Conservation (phyloP, 164 flowering plant genomes). For the Saururus chinensis region DNA sequence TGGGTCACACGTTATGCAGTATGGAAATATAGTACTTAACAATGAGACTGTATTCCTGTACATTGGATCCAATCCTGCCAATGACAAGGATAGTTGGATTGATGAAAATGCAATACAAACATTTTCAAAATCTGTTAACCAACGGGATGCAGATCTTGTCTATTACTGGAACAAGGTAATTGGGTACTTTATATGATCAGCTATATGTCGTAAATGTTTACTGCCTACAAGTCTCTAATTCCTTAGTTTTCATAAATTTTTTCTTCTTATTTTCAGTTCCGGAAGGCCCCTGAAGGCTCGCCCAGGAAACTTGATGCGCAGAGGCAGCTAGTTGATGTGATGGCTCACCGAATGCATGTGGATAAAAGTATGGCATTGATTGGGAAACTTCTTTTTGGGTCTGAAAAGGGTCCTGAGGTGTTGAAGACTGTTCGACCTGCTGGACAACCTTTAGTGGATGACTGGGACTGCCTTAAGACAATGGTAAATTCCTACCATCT, state of each 20-base stretch:
- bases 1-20: slow-evolving; percentile 94
- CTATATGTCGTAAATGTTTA: neutral
- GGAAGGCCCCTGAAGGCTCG: slow-evolving; percentile 67
- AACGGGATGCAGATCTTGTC: slow-evolving; percentile 78
- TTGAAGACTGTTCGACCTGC: slow-evolving; percentile 47
- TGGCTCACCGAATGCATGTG: slow-evolving; percentile 64
- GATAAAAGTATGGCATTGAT: slow-evolving; percentile 54
- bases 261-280: slow-evolving; percentile 25
- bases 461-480: slow-evolving; percentile 80
- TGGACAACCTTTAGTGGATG: slow-evolving; percentile 72
- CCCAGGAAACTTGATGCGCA: slow-evolving; percentile 49
- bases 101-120: slow-evolving; percentile 39
- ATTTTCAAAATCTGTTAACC: slow-evolving; percentile 45
- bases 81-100: slow-evolving; percentile 47
- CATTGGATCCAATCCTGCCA: slow-evolving; percentile 74
- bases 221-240: neutral
- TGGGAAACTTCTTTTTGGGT: slow-evolving; percentile 67
- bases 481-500: slow-evolving; percentile 35
- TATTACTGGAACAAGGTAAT: slow-evolving; percentile 78
- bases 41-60: slow-evolving; percentile 38
- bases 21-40: slow-evolving; percentile 50
- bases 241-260: neutral
- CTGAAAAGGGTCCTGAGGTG: slow-evolving; percentile 44
- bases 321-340: slow-evolving; percentile 50
- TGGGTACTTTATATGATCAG: neutral